Evolutionary conservation across 768 basidiomycete genomes (phyloP), one percentile per base, ranked within the genome.

Genomic region (Phlebiopsis flavidoalba): DNA sequence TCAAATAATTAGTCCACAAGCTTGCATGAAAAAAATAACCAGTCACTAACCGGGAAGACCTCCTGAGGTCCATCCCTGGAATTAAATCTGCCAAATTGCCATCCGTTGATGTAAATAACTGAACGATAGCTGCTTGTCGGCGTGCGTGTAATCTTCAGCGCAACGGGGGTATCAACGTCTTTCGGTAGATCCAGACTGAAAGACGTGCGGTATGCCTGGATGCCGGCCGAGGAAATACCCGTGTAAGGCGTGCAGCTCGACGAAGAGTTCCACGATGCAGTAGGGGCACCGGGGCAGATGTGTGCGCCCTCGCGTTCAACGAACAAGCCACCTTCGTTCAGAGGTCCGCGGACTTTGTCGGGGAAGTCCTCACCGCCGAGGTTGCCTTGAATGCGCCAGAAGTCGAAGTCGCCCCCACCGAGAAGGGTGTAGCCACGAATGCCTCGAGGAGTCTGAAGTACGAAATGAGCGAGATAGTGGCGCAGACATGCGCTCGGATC

Each of bases 321-420:
- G 43, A 62, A 72, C 17, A 71, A 58, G 15, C 73, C 73, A 3
- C 73, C 73, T 61, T 72, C 73, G 54, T 74, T 74, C 52, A 68
- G 63, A 1, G 69, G 64, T 26, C 70, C 69, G 17, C 73, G 65
- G 12, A 64, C 63, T 52, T 67, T 65, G 60, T 74, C 73, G 19
- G 72, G 70, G 61, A 63, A 70, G 58, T 67, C 60, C 50, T 71
- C 67, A 21, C 70, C 70, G 19, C 67, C 68, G 21, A 69, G 60
- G 58, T 70, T 71, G 40, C 67, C 67, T 33, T 66, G 59, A 7
- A 73, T 60, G 48, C 66, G 71, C 72, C 72, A 73, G 12, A 8
- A 14, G 19, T 59, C 61, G 43, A 72, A 72, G 40, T 67, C 66
- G 53, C 48, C 57, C 14, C 62, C 65, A 5, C 67, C 69, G n/a